Conservation (phyloP, 306 rosid species). For the Inga oerstediana region DNA sequence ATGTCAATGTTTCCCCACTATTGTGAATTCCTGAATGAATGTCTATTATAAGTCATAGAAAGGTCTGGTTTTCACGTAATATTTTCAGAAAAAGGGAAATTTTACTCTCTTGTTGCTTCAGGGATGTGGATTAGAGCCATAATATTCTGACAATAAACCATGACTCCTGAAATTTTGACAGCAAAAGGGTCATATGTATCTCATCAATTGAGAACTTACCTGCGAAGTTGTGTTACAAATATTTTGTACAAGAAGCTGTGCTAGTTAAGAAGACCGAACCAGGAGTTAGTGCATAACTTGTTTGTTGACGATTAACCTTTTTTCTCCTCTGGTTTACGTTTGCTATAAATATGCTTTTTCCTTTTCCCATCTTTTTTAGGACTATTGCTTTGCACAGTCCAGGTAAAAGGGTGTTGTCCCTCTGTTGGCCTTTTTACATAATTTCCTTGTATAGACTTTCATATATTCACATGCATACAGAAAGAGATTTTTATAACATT, state of each 20-base stretch:
- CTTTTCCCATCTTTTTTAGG: not conserved
- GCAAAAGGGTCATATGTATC: not conserved
- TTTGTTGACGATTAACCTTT: not conserved
- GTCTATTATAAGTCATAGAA: not conserved
- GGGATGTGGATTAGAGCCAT: not conserved
- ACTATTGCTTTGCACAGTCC: not conserved
- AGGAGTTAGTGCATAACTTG: not conserved
- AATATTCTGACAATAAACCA: not conserved
- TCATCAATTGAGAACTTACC: not conserved
- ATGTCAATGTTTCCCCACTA: not conserved
- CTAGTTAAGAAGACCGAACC: not conserved
- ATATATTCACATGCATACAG: not conserved
- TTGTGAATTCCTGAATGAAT: conserved; percentile 17
- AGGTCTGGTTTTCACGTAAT: conserved; percentile 1
- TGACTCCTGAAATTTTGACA: conserved; percentile 13
- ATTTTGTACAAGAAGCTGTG: not conserved
- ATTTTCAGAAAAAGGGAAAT: not conserved
- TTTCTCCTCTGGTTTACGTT: not conserved
- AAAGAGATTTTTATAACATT: not conserved
- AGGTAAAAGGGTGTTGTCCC: not conserved
- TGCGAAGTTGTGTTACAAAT: not conserved
- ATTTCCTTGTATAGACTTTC: not conserved
- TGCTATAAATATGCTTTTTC: not conserved
- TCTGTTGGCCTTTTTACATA: not conserved
- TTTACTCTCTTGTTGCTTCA: conserved; percentile 12